Evolutionary conservation across 2,329 filamentous ascomycete species (phyloP).

Genomic region (Arthrinium puccinioides): DNA sequence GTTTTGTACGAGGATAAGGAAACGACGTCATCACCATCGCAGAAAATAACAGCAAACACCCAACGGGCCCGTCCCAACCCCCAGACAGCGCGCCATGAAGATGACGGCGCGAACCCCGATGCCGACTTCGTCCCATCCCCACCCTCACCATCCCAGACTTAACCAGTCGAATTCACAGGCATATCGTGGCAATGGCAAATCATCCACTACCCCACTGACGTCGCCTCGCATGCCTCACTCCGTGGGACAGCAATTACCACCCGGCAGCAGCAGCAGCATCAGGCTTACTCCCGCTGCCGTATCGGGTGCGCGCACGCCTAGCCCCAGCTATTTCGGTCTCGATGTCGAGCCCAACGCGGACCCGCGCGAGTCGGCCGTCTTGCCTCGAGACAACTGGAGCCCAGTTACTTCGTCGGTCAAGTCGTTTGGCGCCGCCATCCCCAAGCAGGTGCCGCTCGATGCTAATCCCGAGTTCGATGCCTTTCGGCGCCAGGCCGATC

Average conservation of each 20-base stretch:
- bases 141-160: constrained; percentile 19
- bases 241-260: constrained; percentile 46
- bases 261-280: too few species aligned
- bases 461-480: constrained; percentile 78
- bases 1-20: too few species aligned
- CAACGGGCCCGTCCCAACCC: too few species aligned
- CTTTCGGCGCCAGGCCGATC: constrained; percentile 67
- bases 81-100: too few species aligned
- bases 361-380: constrained; percentile 53
- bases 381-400: constrained; percentile 68
- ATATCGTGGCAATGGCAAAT: constrained; percentile 30
- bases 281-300: constrained; percentile 36
- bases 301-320: constrained; percentile 42
- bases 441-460: constrained; percentile 63
- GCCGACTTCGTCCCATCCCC: constrained; percentile 19
- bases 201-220: constrained; percentile 37
- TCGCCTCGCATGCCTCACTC: constrained; percentile 47
- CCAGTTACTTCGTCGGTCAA: constrained; percentile 63
- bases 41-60: too few species aligned
- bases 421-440: constrained; percentile 61
- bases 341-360: constrained; percentile 55
- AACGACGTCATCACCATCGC: too few species aligned
- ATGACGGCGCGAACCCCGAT: constrained; percentile 21
- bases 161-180: constrained; percentile 28
- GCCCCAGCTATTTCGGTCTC: constrained; percentile 85